A percentile compares a stretch with the other conserved stretches of the same genome.
phyloP scores from a whole-genome alignment of 495 filamentous ascomycete species.

The Neurospora sp. region DNA sequence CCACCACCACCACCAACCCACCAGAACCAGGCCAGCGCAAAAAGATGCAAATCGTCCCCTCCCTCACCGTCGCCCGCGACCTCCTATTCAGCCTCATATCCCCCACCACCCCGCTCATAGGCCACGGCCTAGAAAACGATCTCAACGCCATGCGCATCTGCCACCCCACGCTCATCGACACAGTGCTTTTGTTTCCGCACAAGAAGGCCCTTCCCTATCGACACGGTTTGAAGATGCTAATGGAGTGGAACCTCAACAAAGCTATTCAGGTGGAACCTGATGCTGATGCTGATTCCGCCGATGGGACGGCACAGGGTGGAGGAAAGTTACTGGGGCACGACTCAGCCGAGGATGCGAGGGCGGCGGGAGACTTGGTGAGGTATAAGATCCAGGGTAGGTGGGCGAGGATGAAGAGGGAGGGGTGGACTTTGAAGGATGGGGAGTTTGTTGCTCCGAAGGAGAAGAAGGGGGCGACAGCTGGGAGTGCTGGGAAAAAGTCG shows the following conservation, averaged over 20 bases:
- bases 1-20: neutral
- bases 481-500: neutral
- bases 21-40: conserved; percentile 7
- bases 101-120: conserved; percentile 71
- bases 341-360: conserved; percentile 76
- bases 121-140: conserved; percentile 93
- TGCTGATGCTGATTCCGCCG: conserved; percentile 10
- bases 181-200: conserved; percentile 74
- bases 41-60: conserved; percentile 56
- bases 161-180: conserved; percentile 80
- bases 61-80: conserved; percentile 58
- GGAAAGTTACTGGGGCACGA: conserved; percentile 56
- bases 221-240: conserved; percentile 61
- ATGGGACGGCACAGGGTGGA: too few species aligned
- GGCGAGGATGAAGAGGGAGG: conserved; percentile 48
- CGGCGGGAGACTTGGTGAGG: conserved; percentile 76
- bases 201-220: conserved; percentile 63
- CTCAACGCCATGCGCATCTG: conserved; percentile 73
- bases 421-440: conserved; percentile 48
- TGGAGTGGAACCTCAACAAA: conserved; percentile 51
- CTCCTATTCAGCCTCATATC: conserved; percentile 62
- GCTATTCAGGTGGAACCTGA: conserved; percentile 68
- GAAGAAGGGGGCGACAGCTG: neutral
- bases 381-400: conserved; percentile 55
- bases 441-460: conserved; percentile 37